phyloP scores from a whole-genome alignment of 257 asterid species.

The Gentiana macrophylla region DNA sequence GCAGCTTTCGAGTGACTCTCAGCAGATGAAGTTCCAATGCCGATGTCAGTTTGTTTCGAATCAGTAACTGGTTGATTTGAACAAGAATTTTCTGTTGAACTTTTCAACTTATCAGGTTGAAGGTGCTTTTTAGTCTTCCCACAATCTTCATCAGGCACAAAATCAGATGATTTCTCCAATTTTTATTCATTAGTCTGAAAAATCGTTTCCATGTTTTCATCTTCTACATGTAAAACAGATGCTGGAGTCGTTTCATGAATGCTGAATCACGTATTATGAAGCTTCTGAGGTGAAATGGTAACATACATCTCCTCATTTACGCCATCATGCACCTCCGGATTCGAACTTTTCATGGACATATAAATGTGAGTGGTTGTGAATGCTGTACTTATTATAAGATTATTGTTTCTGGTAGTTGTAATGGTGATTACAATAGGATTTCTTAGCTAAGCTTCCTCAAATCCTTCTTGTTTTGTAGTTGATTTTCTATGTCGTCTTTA shows the following conservation, averaged over 20 bases:
- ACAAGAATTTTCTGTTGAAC: constrained; percentile 11
- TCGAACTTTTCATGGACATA: constrained; percentile 19
- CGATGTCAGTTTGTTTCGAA: constrained; percentile 21
- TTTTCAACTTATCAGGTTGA: constrained; percentile 13
- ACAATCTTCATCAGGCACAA: constrained; percentile 19
- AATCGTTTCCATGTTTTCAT: constrained; percentile 20
- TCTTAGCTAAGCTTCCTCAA: too few relatives aligned
- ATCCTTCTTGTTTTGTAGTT: too few relatives aligned
- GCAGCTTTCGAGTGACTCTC: constrained; percentile 20
- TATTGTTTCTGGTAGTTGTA: too few relatives aligned
- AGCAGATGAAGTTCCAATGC: constrained; percentile 16
- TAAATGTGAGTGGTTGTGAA: not conserved
- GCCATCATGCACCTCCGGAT: constrained; percentile 16
- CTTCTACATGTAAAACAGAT: constrained; percentile 23
- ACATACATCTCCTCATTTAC: constrained; percentile 12
- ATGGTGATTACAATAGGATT: too few relatives aligned
- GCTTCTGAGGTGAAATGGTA: constrained; percentile 10
- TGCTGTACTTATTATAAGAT: too few relatives aligned
- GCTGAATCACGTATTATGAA: constrained; percentile 11
- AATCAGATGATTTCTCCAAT: constrained; percentile 18
- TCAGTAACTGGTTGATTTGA: constrained; percentile 19
- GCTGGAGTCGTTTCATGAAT: constrained; percentile 22
- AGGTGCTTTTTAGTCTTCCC: constrained; percentile 23
- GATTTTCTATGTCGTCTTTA: too few relatives aligned
- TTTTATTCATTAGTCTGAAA: constrained; percentile 15